Percentiles rank a stretch among this genome's conserved stretches.
These are phyloP conservation scores for Lachnum nothofagi DNA, from an alignment of 2,329 filamentous ascomycete genomes.

Conservation along the genomic window DNA sequence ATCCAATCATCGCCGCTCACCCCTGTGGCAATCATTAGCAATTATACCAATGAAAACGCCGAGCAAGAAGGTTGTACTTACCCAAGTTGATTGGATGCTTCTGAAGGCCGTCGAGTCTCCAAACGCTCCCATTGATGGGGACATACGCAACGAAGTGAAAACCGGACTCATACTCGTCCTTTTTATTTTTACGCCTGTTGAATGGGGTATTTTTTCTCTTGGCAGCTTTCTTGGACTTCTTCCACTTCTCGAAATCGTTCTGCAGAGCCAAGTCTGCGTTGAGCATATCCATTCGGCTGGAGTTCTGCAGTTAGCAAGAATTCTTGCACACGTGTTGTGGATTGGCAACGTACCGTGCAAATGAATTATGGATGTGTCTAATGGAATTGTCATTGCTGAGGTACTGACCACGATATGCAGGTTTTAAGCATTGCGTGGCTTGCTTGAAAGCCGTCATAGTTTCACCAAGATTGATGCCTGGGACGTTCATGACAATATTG, in stretches of 20 bases:
- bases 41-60: slow-evolving; percentile 9
- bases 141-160: slow-evolving; percentile 92
- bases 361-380: slow-evolving; percentile 80
- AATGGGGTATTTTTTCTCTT: slow-evolving; percentile 38
- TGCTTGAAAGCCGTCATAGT: slow-evolving; percentile 68
- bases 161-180: slow-evolving; percentile 53
- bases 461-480: slow-evolving; percentile 61
- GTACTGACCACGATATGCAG: slow-evolving; percentile 68
- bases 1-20: slow-evolving; percentile 57
- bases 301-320: too few relatives aligned
- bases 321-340: not conserved
- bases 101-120: slow-evolving; percentile 85
- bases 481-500: slow-evolving; percentile 86
- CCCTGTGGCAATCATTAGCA: slow-evolving; percentile 19
- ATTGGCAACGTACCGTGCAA: slow-evolving; percentile 52
- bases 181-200: slow-evolving; percentile 37
- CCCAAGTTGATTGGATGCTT: slow-evolving; percentile 63
- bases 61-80: too few relatives aligned
- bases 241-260: slow-evolving; percentile 41
- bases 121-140: slow-evolving; percentile 66
- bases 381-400: slow-evolving; percentile 73
- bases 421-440: slow-evolving; percentile 62
- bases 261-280: slow-evolving; percentile 63
- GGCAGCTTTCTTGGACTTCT: slow-evolving; percentile 12
- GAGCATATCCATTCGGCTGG: slow-evolving; percentile 68